A percentile compares a stretch with the other conserved stretches of the same genome.
Evolutionary conservation across 169 alveolate genomes (phyloP).

Genomic region (Plasmodium sp.): DNA sequence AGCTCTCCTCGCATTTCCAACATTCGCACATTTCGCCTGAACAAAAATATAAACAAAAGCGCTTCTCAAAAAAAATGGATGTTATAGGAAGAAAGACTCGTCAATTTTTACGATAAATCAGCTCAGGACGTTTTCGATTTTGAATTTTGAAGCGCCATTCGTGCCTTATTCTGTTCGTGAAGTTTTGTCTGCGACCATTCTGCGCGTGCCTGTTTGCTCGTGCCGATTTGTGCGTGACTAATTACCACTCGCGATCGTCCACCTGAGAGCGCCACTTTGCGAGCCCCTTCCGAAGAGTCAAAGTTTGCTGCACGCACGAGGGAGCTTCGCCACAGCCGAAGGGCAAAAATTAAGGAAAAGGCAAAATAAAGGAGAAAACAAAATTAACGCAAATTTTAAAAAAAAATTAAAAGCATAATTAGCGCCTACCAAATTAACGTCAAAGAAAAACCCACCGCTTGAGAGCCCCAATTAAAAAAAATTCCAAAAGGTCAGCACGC

Average conservation of each 20-base stretch:
- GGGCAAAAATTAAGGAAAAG: neutral
- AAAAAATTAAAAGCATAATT: neutral
- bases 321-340: neutral
- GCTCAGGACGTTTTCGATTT: constrained; percentile 49
- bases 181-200: neutral
- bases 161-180: neutral
- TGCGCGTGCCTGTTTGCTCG: neutral
- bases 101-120: constrained; percentile 27
- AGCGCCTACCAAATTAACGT: neutral
- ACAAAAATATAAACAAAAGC: neutral
- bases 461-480: neutral
- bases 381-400: neutral
- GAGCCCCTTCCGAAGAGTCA: neutral
- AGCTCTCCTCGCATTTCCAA: neutral
- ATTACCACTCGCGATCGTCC: neutral
- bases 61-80: constrained; percentile 20
- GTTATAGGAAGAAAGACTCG: constrained; percentile 24
- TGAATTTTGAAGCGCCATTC: constrained; percentile 10
- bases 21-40: neutral
- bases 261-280: neutral
- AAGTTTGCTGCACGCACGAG: neutral
- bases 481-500: neutral
- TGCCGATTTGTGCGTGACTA: neutral
- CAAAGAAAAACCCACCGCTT: neutral
- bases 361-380: neutral